Base-by-base conservation (phyloP, 441 rosid species). In the Populus trichocarpa region DNA sequence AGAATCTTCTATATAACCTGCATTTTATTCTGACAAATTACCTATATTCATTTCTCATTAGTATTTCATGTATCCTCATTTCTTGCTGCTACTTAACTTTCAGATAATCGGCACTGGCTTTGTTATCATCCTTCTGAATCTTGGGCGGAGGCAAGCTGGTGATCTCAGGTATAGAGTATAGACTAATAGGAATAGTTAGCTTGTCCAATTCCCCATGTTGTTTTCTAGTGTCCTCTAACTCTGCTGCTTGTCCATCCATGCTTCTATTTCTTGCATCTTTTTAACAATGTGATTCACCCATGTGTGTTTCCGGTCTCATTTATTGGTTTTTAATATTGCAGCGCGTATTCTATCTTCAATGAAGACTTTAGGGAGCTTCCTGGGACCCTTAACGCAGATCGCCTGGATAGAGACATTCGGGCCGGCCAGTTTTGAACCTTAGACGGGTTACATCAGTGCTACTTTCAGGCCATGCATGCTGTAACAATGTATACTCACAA, bases 361-460 rank as follows among this genome's bases (percentile, higher is more conserved):
- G 95, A 93, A 79, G 97, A 89, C 84, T 94, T 94, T 59, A 89
- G 95, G 87, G 98, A 93, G 93, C 95, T 94, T 81, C 97, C 97
- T 0, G 97, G 98, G 59, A 94, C 97, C 74, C 88, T 91, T 36
- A 94, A 92, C 70, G 98, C 97, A 64, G 96, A 94, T 75, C 90
- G 90, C 46, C 83, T 94, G 70, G 97, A 90, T 73, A 83, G 94
- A 82, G 93, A 92, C 84, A 77, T 93, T 74, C 86, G 97, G 68
- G 85, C 96, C 18, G 97, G 98, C 80, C 97, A 89, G 83, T 73
- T 90, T 61, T 89, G 90, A 92, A 85, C 28, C 67, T 38, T 63
- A 2, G 0, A 18, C 68, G 22, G 8, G n/a, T n/a, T 53, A 53
- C n/a, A 16, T 6, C 61, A 53, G 61, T 18, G 61, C 61, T 53